phyloP scores from a whole-genome alignment of 495 filamentous ascomycete genomes.

The Penicillium daleae region DNA sequence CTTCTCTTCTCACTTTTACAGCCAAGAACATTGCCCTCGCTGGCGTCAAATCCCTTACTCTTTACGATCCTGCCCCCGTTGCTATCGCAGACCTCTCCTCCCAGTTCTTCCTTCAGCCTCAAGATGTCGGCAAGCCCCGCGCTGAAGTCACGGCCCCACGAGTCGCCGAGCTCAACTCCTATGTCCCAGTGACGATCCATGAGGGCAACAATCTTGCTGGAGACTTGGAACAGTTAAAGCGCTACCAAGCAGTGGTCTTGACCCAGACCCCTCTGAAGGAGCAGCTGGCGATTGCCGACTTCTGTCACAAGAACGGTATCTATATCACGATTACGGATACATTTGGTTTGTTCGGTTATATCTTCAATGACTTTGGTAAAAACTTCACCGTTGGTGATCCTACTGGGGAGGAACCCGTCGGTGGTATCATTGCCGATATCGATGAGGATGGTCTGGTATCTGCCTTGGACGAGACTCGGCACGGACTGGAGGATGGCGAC shows the following conservation, averaged over 20 bases:
- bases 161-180: slow-evolving; percentile 93
- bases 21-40: slow-evolving; percentile 99
- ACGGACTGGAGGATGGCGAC: slow-evolving; percentile 95
- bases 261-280: slow-evolving; percentile 79
- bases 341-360: slow-evolving; percentile 89
- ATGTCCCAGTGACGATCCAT: slow-evolving; percentile 84
- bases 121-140: slow-evolving; percentile 91
- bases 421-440: slow-evolving; percentile 88
- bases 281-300: slow-evolving; percentile 83
- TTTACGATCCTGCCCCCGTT: slow-evolving; percentile 82
- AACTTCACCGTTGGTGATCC: slow-evolving; percentile 88
- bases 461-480: slow-evolving; percentile 91
- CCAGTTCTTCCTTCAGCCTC: slow-evolving; percentile 90
- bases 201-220: slow-evolving; percentile 63
- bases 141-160: slow-evolving; percentile 84
- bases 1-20: slow-evolving; percentile 28
- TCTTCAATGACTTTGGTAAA: slow-evolving; percentile 97
- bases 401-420: slow-evolving; percentile 85
- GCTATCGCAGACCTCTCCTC: slow-evolving; percentile 86
- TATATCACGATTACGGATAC: slow-evolving; percentile 86
- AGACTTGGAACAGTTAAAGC: slow-evolving; percentile 76
- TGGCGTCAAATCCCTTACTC: slow-evolving; percentile 86
- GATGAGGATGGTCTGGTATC: slow-evolving; percentile 89
- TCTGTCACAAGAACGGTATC: slow-evolving; percentile 90
- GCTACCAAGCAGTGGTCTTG: slow-evolving; percentile 90